phyloP scores from a whole-genome alignment of 2,329 filamentous ascomycete genomes.

The Fusarium lateritium region DNA sequence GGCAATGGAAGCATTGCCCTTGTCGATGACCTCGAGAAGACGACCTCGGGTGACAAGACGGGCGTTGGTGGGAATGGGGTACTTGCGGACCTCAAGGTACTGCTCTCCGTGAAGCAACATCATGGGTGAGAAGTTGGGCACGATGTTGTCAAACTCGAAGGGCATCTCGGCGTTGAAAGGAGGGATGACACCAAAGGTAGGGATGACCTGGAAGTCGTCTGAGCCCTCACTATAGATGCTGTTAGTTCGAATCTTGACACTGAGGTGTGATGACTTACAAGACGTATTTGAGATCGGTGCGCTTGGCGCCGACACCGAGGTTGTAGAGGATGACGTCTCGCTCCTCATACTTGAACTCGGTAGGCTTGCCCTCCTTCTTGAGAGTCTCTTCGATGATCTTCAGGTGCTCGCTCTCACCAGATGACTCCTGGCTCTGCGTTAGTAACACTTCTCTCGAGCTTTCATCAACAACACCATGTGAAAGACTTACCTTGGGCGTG shows the following conservation, averaged over 20 bases:
- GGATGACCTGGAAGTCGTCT: slow-evolving; percentile 93
- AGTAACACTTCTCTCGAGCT: slow-evolving; percentile 29
- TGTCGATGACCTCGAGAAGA: slow-evolving; percentile 96
- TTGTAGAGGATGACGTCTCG: slow-evolving; percentile 96
- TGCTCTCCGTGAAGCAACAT: slow-evolving; percentile 99
- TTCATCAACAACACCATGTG: slow-evolving; percentile 1
- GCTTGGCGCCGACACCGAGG: slow-evolving; percentile 92
- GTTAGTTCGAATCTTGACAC: slow-evolving; percentile 4
- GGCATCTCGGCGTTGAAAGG: slow-evolving; percentile 87
- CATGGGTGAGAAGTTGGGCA: slow-evolving; percentile 98
- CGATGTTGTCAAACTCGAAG: slow-evolving; percentile 84
- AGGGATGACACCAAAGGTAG: slow-evolving; percentile 97
- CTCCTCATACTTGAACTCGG: slow-evolving; percentile 86
- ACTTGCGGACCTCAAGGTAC: slow-evolving; percentile 94
- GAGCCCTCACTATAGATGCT: slow-evolving; percentile 75
- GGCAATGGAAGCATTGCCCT: slow-evolving; percentile 89
- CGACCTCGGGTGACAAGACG: slow-evolving; percentile 82
- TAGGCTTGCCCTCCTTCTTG: slow-evolving; percentile 77
- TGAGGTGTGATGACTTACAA: slow-evolving; percentile 65
- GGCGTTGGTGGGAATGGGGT: slow-evolving; percentile 88
- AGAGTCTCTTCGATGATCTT: slow-evolving; percentile 83
- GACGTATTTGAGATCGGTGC: slow-evolving; percentile 87
- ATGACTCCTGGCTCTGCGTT: slow-evolving; percentile 42
- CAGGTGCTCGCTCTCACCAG: slow-evolving; percentile 75
- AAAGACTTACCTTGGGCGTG: slow-evolving; percentile 71